Base-by-base conservation (phyloP, 805 yeast genomes). In the Metschnikowia reukaufii region DNA sequence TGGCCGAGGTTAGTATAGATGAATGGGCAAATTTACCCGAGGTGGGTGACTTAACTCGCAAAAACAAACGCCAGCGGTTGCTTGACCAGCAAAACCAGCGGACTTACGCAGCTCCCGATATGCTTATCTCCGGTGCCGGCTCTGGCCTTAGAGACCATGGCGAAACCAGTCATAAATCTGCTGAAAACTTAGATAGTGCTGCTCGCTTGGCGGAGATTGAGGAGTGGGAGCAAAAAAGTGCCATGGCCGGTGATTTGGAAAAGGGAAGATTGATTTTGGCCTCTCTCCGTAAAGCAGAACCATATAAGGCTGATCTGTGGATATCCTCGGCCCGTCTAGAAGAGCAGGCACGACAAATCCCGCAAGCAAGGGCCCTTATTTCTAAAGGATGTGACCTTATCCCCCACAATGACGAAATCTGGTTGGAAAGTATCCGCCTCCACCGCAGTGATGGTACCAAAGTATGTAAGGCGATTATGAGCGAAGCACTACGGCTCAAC, bases 1-100 rank as follows among this genome's bases (percentile, higher is more conserved):
- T 91, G 32, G 68, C 83, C 0, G 56, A 64, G 0, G 79, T 92
- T 0, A 72, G 86, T 3, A 78, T 72, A 17, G 86, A 80, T 3
- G 84, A 91, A 58, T 92, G 99, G 99, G 74, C 77, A 4, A 76
- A 72, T 50, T 60, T 92, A 3, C 98, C 98, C 0, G 96, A 89
- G 52, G 94, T 88, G 1, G 86, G 89, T 1, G 98, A 92, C 64
- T 70, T 88, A 58, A 94, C 99, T 0, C 77, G 82, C 58, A 73
- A 81, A 47, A 89, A 89, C 64, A 88, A 90, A 55, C 68, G 98
- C 46, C 69, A 77, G 40, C 70, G 96, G 44, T 63, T 81, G 36
- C 73, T 82, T 44, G 77, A 79, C 39, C 85, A 83, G 58, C 75
- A 72, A 55, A 79, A 79, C 48, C 82, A 83, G 52, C 69, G 96